Conservation (phyloP, 164 flowering plant genomes). For the Paratinospora sagittata region DNA sequence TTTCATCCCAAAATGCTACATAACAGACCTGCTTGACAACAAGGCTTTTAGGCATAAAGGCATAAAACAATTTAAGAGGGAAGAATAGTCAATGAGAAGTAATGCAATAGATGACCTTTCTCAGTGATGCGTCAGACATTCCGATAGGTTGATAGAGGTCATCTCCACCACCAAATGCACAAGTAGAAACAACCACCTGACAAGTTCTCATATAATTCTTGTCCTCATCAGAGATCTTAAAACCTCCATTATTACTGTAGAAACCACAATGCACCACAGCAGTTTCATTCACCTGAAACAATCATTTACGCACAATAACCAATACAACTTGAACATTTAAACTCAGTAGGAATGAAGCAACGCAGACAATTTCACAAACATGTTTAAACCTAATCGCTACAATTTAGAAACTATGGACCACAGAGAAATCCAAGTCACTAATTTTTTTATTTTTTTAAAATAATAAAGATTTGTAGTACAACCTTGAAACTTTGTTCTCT, state of each 20-base stretch:
- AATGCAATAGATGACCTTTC: constrained; percentile 39
- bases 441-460: constrained; percentile 1
- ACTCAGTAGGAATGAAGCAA: constrained; percentile 1
- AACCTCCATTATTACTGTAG: constrained; percentile 82
- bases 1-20: constrained; percentile 98
- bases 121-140: constrained; percentile 69
- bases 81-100: not conserved
- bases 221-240: constrained; percentile 71
- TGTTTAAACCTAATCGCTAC: no score
- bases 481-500: constrained; percentile 82
- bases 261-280: constrained; percentile 82
- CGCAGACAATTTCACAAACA: not conserved
- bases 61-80: not conserved
- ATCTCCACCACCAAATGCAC: constrained; percentile 99
- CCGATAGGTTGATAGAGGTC: constrained; percentile 96
- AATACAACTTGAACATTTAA: not conserved
- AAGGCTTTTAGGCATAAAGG: constrained; percentile 3
- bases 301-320: constrained; percentile 19
- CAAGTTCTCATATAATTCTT: constrained; percentile 60
- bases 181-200: constrained; percentile 81
- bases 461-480: constrained; percentile 17
- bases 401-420: not conserved
- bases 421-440: not conserved
- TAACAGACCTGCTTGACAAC: constrained; percentile 66
- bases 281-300: constrained; percentile 63